A percentile compares a stretch with the other conserved stretches of the same genome.
Evolutionary conservation across 73 alveolate genomes (phyloP).

Genomic region (Diophrys appendiculata): DNA sequence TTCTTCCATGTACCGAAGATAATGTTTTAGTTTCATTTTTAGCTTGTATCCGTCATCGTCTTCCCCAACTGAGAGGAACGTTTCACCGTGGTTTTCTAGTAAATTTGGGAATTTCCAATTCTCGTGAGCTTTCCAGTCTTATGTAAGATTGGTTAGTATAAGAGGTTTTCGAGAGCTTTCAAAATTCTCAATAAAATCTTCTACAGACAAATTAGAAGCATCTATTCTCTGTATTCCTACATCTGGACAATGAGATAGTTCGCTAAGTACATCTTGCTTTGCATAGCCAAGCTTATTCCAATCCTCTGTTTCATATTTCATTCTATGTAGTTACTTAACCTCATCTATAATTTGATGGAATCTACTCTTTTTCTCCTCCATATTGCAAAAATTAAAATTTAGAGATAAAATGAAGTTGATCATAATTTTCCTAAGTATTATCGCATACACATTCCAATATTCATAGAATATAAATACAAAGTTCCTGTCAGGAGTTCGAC

Average conservation of each 20-base stretch:
- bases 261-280: neutral
- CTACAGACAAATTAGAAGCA: slow-evolving; percentile 35
- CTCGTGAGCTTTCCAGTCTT: slow-evolving; percentile 66
- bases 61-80: slow-evolving; percentile 69
- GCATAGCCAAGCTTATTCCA: neutral
- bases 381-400: too few species aligned
- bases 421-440: too few species aligned
- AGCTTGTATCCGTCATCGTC: slow-evolving; percentile 82
- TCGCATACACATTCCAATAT: too few species aligned
- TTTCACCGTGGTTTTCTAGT: slow-evolving; percentile 43
- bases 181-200: slow-evolving; percentile 69
- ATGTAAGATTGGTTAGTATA: slow-evolving; percentile 56
- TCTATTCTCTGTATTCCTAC: slow-evolving; percentile 34
- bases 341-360: neutral
- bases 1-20: slow-evolving; percentile 64
- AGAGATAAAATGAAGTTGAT: too few species aligned
- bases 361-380: too few species aligned
- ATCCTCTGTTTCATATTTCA: too few species aligned
- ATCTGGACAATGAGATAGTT: neutral
- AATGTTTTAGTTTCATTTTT: slow-evolving; percentile 68
- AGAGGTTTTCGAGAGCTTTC: slow-evolving; percentile 66
- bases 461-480: too few species aligned
- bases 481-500: slow-evolving; percentile 38
- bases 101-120: slow-evolving; percentile 65
- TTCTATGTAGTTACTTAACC: neutral